Evolutionary conservation across 192 early-diverging fungal species (phyloP).

Genomic region (Umbelopsis isabellina): DNA sequence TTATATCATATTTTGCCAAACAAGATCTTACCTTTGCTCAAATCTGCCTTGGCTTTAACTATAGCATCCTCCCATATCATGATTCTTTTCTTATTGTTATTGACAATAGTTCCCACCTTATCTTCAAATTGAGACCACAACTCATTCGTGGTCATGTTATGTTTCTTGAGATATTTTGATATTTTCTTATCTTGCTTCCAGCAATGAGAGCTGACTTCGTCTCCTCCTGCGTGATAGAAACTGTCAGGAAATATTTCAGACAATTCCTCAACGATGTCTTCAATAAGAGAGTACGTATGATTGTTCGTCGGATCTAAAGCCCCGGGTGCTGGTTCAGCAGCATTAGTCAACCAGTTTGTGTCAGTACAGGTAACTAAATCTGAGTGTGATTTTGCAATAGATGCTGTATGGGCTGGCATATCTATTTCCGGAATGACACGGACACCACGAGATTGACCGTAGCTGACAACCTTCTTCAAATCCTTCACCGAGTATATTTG

Average conservation of each 20-base stretch:
- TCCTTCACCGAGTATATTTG: slow-evolving; percentile 75
- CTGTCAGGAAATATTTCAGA: slow-evolving; percentile 68
- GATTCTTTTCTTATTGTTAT: slow-evolving; percentile 37
- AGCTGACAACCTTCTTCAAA: slow-evolving; percentile 65
- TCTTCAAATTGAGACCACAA: slow-evolving; percentile 32
- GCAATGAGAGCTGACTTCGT: slow-evolving; percentile 73
- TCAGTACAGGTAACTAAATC: slow-evolving; percentile 63
- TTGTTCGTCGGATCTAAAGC: slow-evolving; percentile 74
- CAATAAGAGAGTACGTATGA: slow-evolving; percentile 59
- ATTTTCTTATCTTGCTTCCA: slow-evolving; percentile 46
- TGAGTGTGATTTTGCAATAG: slow-evolving; percentile 49
- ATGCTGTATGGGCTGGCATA: slow-evolving; percentile 75
- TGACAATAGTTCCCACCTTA: slow-evolving; percentile 22
- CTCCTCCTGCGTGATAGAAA: slow-evolving; percentile 75
- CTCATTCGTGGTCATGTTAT: slow-evolving; percentile 25
- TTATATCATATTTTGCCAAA: slow-evolving; percentile 21
- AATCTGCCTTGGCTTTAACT: slow-evolving; percentile 36
- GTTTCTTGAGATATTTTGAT: slow-evolving; percentile 26
- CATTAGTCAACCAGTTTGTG: slow-evolving; percentile 64
- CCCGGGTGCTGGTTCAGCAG: slow-evolving; percentile 80
- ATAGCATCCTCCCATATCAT: slow-evolving; percentile 85
- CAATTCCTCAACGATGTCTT: slow-evolving; percentile 63
- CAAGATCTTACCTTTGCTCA: slow-evolving; percentile 20
- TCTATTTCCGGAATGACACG: slow-evolving; percentile 88
- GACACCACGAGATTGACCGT: slow-evolving; percentile 75